Conservation (phyloP, 1,139 yeast genomes). For the Kurtzmaniella quercitrusa region DNA sequence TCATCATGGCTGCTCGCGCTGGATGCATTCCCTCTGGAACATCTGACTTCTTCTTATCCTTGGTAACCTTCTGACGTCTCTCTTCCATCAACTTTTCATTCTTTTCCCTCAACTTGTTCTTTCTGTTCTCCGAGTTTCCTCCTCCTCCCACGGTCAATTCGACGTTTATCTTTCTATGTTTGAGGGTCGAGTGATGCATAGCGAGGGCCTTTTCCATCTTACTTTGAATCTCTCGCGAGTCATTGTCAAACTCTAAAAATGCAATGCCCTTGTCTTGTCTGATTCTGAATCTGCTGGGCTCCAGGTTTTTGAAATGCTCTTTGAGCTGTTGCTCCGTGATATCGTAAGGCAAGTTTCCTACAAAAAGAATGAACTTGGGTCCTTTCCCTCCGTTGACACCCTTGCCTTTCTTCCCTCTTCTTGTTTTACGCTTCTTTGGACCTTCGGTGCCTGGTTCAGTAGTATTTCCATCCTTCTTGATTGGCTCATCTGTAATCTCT, state of each 20-base stretch:
- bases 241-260: slow-evolving; percentile 77
- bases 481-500: slow-evolving; percentile 12
- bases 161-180: slow-evolving; percentile 78
- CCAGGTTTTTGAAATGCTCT: slow-evolving; percentile 70
- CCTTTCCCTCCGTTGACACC: slow-evolving; percentile 48
- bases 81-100: slow-evolving; percentile 70
- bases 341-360: slow-evolving; percentile 87
- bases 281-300: slow-evolving; percentile 72
- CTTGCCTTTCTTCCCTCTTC: slow-evolving; percentile 72
- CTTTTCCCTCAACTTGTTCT: slow-evolving; percentile 70
- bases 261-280: slow-evolving; percentile 90
- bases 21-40: slow-evolving; percentile 50
- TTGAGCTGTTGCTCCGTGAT: slow-evolving; percentile 57
- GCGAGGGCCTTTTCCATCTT: slow-evolving; percentile 79
- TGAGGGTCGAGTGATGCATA: slow-evolving; percentile 70
- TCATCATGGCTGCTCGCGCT: slow-evolving; percentile 47
- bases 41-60: slow-evolving; percentile 23
- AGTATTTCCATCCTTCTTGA: slow-evolving; percentile 24
- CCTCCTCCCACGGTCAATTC: slow-evolving; percentile 98
- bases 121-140: slow-evolving; percentile 73
- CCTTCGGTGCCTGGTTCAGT: slow-evolving; percentile 12
- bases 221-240: slow-evolving; percentile 59
- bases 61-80: slow-evolving; percentile 46
- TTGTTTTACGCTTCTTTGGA: slow-evolving; percentile 64
- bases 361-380: slow-evolving; percentile 77